Evolutionary conservation across 192 early-diverging fungal genomes (phyloP), one percentile per base, ranked within the genome.

Genomic region (Coemansia sp.): DNA sequence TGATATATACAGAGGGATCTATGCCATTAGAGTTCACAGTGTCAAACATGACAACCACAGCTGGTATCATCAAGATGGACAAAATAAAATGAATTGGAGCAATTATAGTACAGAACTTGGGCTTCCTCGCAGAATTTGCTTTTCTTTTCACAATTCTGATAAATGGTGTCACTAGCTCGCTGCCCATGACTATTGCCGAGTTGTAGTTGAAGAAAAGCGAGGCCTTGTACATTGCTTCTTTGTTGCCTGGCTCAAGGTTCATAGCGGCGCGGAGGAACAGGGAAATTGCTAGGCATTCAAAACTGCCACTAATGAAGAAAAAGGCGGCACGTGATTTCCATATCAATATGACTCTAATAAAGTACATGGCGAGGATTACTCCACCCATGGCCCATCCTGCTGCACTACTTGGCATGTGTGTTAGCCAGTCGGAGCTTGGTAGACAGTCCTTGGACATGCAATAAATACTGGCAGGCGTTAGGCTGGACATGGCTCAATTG

Each of bases 371-470:
- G 1, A 67, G 26, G 1, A 60, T 17, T 42, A 76, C 37, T 39
- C 59, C 68, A 16, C 74, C 74, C 6, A 44, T 32, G 0, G 37
- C 52, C 74, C 74, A 76, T 0, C 74, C 74, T 0, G 64, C 68
- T 4, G 50, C 42, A 3, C 43, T 44, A 23, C 57, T 76, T 50
- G 74, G 74, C 19, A 53, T 49, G 42, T 62, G 37, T 6, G 61
- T 67, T 26, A 76, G 68, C 74, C 74, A 76, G 62, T 76, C 74
- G 3, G 60, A 39, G 58, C 39, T 43, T 16, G 5, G 17, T 2
- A 19, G 28, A 42, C 74, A 76, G 30, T 67, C 30, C 37, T 70
- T 47, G 21, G 66, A 23, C 1, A 40, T 3, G 16, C 74, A 76
- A 23, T 33, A 70, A 5, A 76, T 62, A 30, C 50, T 44, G 38